Conservation (phyloP, 495 filamentous ascomycete species). For the Penicillium odoratum region DNA sequence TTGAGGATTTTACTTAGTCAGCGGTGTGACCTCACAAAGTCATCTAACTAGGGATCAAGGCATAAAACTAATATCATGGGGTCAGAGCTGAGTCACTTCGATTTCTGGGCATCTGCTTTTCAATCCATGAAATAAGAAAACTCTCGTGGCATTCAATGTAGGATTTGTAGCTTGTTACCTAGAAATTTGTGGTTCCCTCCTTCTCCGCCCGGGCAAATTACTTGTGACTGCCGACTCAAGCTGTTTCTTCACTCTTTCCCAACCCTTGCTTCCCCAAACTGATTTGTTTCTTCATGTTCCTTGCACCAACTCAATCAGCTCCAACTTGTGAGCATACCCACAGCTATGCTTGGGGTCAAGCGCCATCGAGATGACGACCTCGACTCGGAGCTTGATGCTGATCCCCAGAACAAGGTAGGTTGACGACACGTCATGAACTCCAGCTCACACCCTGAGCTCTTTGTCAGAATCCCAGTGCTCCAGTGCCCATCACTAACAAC, state of each 20-base stretch:
- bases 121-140: too few relatives aligned
- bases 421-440: not conserved
- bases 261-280: not conserved
- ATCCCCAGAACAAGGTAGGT: not conserved
- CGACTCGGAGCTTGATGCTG: not conserved
- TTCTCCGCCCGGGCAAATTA: not conserved
- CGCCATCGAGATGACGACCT: slow-evolving; percentile 13
- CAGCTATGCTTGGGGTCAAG: slow-evolving; percentile 7
- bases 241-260: not conserved
- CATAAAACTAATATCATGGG: too few relatives aligned
- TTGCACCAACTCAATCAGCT: slow-evolving; percentile 1
- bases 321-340: not conserved
- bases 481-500: not conserved
- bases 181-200: too few relatives aligned
- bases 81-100: too few relatives aligned
- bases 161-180: too few relatives aligned
- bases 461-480: not conserved
- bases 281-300: not conserved
- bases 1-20: too few relatives aligned
- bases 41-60: too few relatives aligned
- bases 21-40: too few relatives aligned
- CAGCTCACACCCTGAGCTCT: not conserved
- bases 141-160: too few relatives aligned
- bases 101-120: too few relatives aligned
- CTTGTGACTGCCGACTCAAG: not conserved